Conservation (phyloP, 2,329 filamentous ascomycete genomes). For the Colletotrichum coccodes region DNA sequence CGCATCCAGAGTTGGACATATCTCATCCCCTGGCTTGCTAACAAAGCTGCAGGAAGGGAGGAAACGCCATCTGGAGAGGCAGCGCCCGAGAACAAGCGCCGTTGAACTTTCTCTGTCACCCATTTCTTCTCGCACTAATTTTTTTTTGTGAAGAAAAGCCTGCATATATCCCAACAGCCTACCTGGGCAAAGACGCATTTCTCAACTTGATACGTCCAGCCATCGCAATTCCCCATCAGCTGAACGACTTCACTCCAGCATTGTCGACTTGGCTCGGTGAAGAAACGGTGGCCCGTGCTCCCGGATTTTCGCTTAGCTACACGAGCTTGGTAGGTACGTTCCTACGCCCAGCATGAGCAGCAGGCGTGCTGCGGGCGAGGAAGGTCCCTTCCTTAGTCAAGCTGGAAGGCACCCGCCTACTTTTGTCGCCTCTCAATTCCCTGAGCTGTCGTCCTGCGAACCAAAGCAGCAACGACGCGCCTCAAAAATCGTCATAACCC, state of each 20-base stretch:
- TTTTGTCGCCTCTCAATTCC: neutral
- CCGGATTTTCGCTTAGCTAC: conserved; percentile 9
- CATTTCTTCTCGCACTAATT: too few species aligned
- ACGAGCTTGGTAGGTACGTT: neutral
- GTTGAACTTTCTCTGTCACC: neutral
- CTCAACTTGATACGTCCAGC: neutral
- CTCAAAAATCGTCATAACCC: conserved; percentile 34
- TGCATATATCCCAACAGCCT: neutral
- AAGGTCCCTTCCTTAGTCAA: neutral
- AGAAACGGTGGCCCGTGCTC: conserved; percentile 25
- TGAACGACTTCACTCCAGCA: neutral
- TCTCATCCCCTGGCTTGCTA: neutral
- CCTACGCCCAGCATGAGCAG: neutral
- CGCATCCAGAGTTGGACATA: neutral
- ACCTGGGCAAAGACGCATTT: neutral
- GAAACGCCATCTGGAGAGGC: neutral
- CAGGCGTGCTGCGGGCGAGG: neutral
- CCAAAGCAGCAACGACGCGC: conserved; percentile 31
- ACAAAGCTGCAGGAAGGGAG: neutral
- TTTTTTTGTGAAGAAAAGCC: neutral
- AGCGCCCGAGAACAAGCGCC: neutral
- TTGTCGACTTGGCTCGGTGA: neutral
- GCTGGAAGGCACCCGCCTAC: neutral
- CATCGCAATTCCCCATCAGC: neutral
- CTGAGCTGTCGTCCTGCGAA: conserved; percentile 31